Conservation (phyloP, 2,329 filamentous ascomycete genomes). For the Aspergillus awamori region DNA sequence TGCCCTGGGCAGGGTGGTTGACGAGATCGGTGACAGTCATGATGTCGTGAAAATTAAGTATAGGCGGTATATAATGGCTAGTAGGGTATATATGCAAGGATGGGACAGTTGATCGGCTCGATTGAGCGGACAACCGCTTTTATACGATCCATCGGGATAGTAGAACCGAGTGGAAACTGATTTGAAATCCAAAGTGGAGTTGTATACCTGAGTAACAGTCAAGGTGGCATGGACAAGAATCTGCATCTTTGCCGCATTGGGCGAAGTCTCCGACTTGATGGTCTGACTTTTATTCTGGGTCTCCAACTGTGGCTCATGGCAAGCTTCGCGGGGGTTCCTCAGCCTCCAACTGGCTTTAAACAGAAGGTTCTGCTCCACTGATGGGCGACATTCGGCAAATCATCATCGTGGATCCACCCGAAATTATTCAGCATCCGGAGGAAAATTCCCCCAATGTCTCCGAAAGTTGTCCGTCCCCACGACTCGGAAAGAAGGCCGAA, state of each 20-base stretch:
- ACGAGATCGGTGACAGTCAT: slow-evolving; percentile 31
- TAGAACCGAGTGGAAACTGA: background rate
- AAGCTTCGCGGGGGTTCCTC: background rate
- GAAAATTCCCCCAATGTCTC: background rate
- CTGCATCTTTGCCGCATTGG: background rate
- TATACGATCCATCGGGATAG: background rate
- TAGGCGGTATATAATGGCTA: too few species aligned
- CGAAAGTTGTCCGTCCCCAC: background rate
- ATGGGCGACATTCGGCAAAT: too few species aligned
- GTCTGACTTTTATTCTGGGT: too few species aligned
- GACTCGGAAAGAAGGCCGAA: background rate
- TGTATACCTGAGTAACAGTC: background rate
- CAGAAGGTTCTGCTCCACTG: too few species aligned
- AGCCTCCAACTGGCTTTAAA: too few species aligned
- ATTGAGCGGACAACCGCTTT: background rate
- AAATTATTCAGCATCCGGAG: background rate
- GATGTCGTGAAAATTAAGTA: background rate
- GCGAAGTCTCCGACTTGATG: background rate
- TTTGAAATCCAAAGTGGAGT: slow-evolving; percentile 3
- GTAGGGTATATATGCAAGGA: background rate
- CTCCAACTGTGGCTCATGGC: background rate
- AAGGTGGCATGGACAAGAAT: background rate
- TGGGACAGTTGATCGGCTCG: background rate
- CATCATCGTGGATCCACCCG: background rate
- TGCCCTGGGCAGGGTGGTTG: slow-evolving; percentile 42